phyloP scores from a whole-genome alignment of 345 rosid species.

The Ailanthus altissimus region DNA sequence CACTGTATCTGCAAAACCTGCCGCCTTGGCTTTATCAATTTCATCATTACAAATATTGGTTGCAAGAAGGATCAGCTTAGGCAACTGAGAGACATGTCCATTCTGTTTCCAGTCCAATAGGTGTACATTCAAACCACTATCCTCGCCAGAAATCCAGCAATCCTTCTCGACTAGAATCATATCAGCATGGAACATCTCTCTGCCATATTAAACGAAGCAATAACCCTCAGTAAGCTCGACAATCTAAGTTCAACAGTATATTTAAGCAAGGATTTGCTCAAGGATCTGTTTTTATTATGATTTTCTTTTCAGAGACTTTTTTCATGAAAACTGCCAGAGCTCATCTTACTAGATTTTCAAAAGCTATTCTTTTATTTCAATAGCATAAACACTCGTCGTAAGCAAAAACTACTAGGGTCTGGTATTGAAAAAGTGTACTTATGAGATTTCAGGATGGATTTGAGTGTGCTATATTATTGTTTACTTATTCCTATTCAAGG shows the following conservation, averaged over 20 bases:
- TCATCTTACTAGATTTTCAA: neutral
- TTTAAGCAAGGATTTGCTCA: neutral
- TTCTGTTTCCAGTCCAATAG: slow-evolving; percentile 49
- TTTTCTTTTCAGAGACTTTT: neutral
- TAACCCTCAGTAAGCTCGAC: slow-evolving; percentile 1
- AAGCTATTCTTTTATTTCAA: neutral
- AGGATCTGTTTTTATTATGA: neutral
- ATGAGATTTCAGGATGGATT: neutral
- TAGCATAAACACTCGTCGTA: neutral
- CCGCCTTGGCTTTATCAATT: slow-evolving; percentile 67
- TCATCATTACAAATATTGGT: slow-evolving; percentile 68
- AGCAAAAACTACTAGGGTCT: neutral
- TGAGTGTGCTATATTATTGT: neutral
- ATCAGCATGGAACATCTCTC: slow-evolving; percentile 55
- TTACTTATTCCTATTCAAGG: neutral
- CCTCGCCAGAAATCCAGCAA: slow-evolving; percentile 68
- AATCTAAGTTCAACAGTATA: neutral
- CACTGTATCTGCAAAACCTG: slow-evolving; percentile 87
- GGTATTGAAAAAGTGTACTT: neutral
- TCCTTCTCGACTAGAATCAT: slow-evolving; percentile 90
- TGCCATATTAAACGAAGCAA: slow-evolving; percentile 26
- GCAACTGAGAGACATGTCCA: slow-evolving; percentile 47
- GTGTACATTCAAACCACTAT: slow-evolving; percentile 35
- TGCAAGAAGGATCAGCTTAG: slow-evolving; percentile 75
- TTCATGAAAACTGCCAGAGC: neutral